Base-by-base conservation (phyloP, 305 asterid genomes). In the Rubia peregrina region DNA sequence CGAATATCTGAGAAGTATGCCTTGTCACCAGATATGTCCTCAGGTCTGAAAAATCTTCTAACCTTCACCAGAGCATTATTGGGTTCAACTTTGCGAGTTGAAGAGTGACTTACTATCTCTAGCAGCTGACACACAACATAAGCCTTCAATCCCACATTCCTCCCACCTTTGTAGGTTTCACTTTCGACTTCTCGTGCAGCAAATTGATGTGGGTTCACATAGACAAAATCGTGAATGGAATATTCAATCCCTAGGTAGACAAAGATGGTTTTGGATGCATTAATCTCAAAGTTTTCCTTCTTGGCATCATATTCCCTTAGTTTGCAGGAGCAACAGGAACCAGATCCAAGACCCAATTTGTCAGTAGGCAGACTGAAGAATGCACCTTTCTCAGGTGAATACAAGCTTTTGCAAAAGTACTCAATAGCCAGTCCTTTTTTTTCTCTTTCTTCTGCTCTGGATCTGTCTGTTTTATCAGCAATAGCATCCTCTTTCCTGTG, bases 61-160 rank as follows among this genome's bases (percentile, higher is more conserved):
- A 87, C 86, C 82, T 88, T 85, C 74, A 87, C 86, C 74, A 63
- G 67, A 46, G 85, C 81, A 69, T 89, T 84, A 67, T 66, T 75
- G 46, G 83, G 73, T 65, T 84, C 85, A 62, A 61, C 74, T 70
- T 78, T 72, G 74, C 83, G 83, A 62, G 84, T 66, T 74, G 82
- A 75, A 78, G 84, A 80, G 48, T 51, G 75, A n/a, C 78, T 81
- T 68, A 84, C 71, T 74, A 94, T 83, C 79, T 88, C 95, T 71
- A 90, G 86, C 76, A 94, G 78, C 77, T 91, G 96, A 76, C 96
- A 89, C 62, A 94, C 71, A 66, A 78, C 90, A 81, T 85, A 84
- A 26, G 96, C 88, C 84, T 81, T 91, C 78, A 94, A 75, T 48
- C 99, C 98, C 68, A 94, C 98, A 82, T 94, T 94, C 80, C 92